phyloP scores from a whole-genome alignment of 2,329 filamentous ascomycete species.

The Mycosphaerella arachidis region DNA sequence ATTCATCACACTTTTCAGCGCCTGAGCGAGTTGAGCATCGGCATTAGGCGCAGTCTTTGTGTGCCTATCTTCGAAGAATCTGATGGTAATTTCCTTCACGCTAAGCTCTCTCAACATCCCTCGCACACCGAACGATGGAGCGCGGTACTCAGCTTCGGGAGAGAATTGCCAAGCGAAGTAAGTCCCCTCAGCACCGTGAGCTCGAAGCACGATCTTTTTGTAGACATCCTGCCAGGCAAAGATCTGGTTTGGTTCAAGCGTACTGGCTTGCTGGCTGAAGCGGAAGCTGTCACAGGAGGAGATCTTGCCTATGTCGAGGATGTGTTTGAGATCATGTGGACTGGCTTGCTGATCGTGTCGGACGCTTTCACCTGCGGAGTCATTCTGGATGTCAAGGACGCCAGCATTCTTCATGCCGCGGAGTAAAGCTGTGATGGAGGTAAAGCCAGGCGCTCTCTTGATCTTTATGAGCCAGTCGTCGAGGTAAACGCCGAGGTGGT shows the following conservation, averaged over 20 bases:
- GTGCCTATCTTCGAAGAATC: not conserved
- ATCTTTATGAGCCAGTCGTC: conserved; percentile 2
- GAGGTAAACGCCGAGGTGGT: not conserved
- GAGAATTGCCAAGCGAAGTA: conserved; percentile 12
- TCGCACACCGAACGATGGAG: not conserved
- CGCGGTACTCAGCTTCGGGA: conserved; percentile 4
- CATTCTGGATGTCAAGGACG: not conserved
- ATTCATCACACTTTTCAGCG: not conserved
- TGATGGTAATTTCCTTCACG: not conserved
- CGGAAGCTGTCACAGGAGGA: not conserved
- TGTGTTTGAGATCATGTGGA: not conserved
- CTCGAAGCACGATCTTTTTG: not conserved
- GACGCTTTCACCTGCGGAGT: not conserved
- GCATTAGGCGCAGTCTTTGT: not conserved
- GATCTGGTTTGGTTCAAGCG: not conserved
- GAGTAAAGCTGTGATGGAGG: not conserved
- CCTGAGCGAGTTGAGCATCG: not conserved
- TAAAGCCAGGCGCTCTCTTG: conserved; percentile 1
- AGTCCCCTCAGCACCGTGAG: not conserved
- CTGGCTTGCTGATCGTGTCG: conserved; percentile 3
- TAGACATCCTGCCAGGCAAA: conserved; percentile 7
- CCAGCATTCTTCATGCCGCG: not conserved
- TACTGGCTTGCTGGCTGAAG: conserved; percentile 7
- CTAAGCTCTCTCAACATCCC: conserved; percentile 5
- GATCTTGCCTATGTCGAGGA: not conserved